These are phyloP conservation scores for Metschnikowia gruessii DNA, from an alignment of 805 yeast species.

Conservation along the genomic window DNA sequence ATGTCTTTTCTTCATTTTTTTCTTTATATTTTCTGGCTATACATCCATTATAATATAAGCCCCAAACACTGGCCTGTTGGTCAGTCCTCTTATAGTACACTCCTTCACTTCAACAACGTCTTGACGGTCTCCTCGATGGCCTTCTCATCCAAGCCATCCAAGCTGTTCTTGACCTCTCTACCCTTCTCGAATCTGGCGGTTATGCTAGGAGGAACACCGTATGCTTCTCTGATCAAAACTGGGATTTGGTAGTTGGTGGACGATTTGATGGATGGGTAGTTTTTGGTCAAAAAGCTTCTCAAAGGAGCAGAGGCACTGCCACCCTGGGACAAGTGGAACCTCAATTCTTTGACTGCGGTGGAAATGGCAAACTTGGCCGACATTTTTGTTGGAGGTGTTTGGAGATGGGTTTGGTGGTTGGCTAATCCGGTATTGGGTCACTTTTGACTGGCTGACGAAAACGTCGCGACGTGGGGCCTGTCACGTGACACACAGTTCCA, in stretches of 20 bases:
- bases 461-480: slow-evolving; percentile 8
- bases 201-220: slow-evolving; percentile 68
- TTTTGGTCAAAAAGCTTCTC: slow-evolving; percentile 58
- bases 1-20: neutral
- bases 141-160: slow-evolving; percentile 47
- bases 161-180: slow-evolving; percentile 32
- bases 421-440: slow-evolving; percentile 2
- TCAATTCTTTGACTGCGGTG: slow-evolving; percentile 67
- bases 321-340: slow-evolving; percentile 80
- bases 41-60: neutral
- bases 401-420: neutral
- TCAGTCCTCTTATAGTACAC: slow-evolving; percentile 1
- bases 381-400: slow-evolving; percentile 22
- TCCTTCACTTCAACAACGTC: slow-evolving; percentile 32
- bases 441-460: slow-evolving; percentile 19
- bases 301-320: slow-evolving; percentile 67
- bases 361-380: slow-evolving; percentile 43
- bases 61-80: neutral
- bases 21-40: neutral
- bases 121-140: slow-evolving; percentile 43
- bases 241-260: slow-evolving; percentile 62
- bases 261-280: slow-evolving; percentile 63
- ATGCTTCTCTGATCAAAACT: slow-evolving; percentile 73
- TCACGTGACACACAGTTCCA: slow-evolving; percentile 6
- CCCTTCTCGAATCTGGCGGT: slow-evolving; percentile 52